Evolutionary conservation across 805 yeast species (phyloP).

Genomic region (Candida yuanshanica): DNA sequence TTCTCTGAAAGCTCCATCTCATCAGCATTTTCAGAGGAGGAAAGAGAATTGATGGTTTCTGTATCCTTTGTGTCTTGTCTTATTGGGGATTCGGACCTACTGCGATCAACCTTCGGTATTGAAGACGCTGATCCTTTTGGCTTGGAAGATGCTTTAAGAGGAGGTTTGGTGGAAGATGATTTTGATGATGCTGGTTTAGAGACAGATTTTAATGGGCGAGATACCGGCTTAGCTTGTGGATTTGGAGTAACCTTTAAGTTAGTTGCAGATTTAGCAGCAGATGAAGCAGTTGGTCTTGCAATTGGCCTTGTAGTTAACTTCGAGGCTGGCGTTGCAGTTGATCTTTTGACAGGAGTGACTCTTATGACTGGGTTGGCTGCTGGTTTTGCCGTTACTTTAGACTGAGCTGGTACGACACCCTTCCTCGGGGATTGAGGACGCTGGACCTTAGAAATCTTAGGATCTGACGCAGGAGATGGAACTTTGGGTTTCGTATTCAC

Average conservation of each 20-base stretch:
- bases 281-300: background rate
- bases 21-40: slow-evolving; percentile 15
- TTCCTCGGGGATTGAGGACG: background rate
- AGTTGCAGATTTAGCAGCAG: background rate
- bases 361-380: background rate
- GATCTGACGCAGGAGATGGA: background rate
- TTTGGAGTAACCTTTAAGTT: slow-evolving; percentile 1
- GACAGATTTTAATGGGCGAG: background rate
- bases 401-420: background rate
- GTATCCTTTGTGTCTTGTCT: slow-evolving; percentile 18
- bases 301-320: slow-evolving; percentile 2
- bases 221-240: slow-evolving; percentile 5
- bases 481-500: background rate
- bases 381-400: background rate
- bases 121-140: background rate
- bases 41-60: slow-evolving; percentile 19
- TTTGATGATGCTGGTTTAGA: background rate
- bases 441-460: background rate
- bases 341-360: background rate
- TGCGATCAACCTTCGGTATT: slow-evolving; percentile 2
- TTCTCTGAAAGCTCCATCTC: slow-evolving; percentile 23
- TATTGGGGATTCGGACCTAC: slow-evolving; percentile 19
- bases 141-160: background rate
- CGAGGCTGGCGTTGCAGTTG: slow-evolving; percentile 4
- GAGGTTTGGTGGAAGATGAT: background rate